phyloP scores from a whole-genome alignment of 2,329 filamentous ascomycete genomes.

The Trichoderma sp. region DNA sequence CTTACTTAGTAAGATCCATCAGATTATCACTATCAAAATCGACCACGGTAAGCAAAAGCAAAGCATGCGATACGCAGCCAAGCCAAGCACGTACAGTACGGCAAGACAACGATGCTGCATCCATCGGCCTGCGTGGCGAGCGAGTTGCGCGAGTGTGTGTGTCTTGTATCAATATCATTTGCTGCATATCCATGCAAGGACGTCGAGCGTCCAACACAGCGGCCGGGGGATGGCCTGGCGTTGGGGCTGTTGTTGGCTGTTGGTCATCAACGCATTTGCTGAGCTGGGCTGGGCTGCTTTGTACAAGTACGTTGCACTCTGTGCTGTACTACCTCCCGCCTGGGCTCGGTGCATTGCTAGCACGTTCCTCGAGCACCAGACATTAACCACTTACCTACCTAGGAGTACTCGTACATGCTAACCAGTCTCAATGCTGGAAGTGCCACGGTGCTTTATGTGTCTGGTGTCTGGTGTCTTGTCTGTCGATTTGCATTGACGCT shows the following conservation, averaged over 20 bases:
- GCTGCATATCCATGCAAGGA: slow-evolving; percentile 13
- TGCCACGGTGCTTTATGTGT: not conserved
- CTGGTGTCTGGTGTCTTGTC: no score
- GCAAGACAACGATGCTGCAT: not conserved
- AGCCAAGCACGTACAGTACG: not conserved
- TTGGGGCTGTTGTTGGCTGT: slow-evolving; percentile 11
- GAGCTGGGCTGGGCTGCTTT: not conserved
- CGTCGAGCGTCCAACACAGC: slow-evolving; percentile 12
- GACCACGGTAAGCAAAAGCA: not conserved
- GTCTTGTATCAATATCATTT: not conserved
- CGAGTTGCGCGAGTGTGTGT: not conserved
- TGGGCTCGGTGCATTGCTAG: not conserved
- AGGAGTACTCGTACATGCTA: no score
- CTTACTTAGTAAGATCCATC: not conserved
- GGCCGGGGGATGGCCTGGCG: slow-evolving; percentile 1
- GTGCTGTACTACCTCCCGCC: not conserved
- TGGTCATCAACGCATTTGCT: slow-evolving; percentile 8
- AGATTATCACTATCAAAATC: not conserved
- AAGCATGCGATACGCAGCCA: not conserved
- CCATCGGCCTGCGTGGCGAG: not conserved
- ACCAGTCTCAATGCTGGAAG: not conserved
- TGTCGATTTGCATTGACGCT: not conserved
- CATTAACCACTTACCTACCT: not conserved
- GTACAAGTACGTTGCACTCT: not conserved
- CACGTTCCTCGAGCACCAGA: not conserved